Conservation (phyloP, 345 rosid species). For the Euphorbia lathyris region DNA sequence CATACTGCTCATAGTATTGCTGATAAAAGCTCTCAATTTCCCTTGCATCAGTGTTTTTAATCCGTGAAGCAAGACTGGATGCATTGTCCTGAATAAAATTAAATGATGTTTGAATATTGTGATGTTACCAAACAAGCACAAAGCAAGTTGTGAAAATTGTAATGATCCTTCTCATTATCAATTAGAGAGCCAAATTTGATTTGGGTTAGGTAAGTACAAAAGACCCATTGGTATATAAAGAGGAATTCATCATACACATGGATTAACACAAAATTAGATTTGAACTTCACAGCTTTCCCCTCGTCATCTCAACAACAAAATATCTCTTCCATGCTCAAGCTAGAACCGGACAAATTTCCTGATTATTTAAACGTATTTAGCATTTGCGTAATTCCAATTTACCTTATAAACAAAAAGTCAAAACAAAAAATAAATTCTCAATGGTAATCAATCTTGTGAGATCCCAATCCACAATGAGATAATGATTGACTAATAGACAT, state of each 20-base stretch:
- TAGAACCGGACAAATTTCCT: no score
- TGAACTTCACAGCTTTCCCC: no score
- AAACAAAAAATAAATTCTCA: no score
- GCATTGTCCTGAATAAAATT: slow-evolving; percentile 65
- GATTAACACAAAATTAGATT: no score
- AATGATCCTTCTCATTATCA: background rate
- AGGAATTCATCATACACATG: background rate
- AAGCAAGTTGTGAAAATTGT: background rate
- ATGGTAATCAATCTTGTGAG: no score
- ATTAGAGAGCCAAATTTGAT: background rate
- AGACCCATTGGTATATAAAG: background rate
- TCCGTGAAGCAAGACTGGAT: slow-evolving; percentile 89
- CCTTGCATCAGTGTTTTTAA: slow-evolving; percentile 89
- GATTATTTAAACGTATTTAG: no score
- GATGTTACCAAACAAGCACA: slow-evolving; percentile 8
- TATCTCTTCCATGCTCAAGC: no score
- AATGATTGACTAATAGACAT: no score
- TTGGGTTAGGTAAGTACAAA: slow-evolving; percentile 1
- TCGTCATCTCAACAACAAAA: no score
- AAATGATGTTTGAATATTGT: slow-evolving; percentile 1
- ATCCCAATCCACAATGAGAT: no score
- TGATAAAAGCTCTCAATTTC: slow-evolving; percentile 94
- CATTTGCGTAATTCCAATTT: no score
- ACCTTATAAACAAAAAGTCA: no score
- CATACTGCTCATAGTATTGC: slow-evolving; percentile 88